Evolutionary conservation across 306 rosid species (phyloP).

Genomic region (Prosopis cineraria): DNA sequence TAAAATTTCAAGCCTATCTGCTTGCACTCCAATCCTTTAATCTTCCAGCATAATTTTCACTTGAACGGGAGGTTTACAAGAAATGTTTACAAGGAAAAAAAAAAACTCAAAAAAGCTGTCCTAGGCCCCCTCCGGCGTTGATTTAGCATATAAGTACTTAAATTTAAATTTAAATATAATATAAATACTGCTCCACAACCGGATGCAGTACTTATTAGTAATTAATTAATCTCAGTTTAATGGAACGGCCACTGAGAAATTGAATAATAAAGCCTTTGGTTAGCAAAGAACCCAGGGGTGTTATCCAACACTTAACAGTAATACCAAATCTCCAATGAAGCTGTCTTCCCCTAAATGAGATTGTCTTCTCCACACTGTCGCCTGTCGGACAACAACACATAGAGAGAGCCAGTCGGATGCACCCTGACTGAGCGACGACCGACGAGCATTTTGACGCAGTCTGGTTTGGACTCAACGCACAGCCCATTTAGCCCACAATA

Average conservation of each 20-base stretch:
- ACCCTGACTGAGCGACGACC: too few relatives aligned
- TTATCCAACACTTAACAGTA: background rate
- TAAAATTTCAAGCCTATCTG: too few relatives aligned
- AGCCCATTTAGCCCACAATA: background rate
- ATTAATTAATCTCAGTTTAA: background rate
- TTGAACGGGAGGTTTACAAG: too few relatives aligned
- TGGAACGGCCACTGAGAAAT: background rate
- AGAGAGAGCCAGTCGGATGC: too few relatives aligned
- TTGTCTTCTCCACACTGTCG: too few relatives aligned
- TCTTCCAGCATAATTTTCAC: too few relatives aligned
- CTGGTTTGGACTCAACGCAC: background rate
- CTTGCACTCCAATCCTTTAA: too few relatives aligned
- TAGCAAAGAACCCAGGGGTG: too few relatives aligned
- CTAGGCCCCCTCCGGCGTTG: too few relatives aligned
- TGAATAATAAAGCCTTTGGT: background rate
- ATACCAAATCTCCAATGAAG: background rate
- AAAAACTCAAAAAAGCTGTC: background rate
- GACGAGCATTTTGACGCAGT: too few relatives aligned
- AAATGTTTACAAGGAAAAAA: too few relatives aligned
- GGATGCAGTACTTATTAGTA: background rate
- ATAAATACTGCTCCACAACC: background rate
- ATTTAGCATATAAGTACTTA: background rate
- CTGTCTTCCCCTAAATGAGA: background rate
- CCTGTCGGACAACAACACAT: too few relatives aligned
- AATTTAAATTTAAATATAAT: background rate